Base-by-base conservation (phyloP, 768 basidiomycete genomes). In the Phlegmacium glaucopus region DNA sequence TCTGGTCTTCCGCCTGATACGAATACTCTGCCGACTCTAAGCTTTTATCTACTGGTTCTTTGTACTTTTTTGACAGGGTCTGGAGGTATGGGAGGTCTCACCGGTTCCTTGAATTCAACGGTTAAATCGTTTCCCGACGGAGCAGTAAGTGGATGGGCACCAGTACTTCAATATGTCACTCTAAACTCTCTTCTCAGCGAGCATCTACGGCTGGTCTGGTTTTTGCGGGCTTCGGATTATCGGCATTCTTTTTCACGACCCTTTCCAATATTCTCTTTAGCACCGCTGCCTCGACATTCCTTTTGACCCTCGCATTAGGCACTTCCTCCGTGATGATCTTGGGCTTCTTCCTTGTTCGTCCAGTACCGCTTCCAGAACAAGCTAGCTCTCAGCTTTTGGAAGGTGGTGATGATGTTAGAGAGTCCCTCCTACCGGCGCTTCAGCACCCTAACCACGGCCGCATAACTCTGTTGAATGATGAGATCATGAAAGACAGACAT, bases 241-340 rank as follows among this genome's bases (percentile, higher is more conserved):
- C 90, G 0, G 94, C 94, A 0, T 95, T 95, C 72, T 73, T 89
- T 52, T 96, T 94, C 67, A 88, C 90, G 10, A 76, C 82, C 1
- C 66, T 94, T 29, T 82, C 90, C 0, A 83, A 85, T 47, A 58
- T 78, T 0, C 61, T 84, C 35, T 94, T 83, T 57, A 82, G 87
- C 0, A 90, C 89, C 0, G 76, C 93, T 56, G 89, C 87, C 0
- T 86, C 85, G 1, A 76, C 82, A 1, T 87, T 95, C 57, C 66
- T 97, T 1, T 72, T 87, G 0, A 66, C 91, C 4, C 79, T 96
- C 5, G 78, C 85, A 0, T 52, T 91, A 2, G 93, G 93, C 2
- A 94, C 91, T 0, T 74, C 89, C 0, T 55, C 84, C 2, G 87
- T 90, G 1, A 87, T 93, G 82, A 61, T 91, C 30, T 53, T 90